Conservation (phyloP, 1,139 yeast species). For the Yarrowia galli region DNA sequence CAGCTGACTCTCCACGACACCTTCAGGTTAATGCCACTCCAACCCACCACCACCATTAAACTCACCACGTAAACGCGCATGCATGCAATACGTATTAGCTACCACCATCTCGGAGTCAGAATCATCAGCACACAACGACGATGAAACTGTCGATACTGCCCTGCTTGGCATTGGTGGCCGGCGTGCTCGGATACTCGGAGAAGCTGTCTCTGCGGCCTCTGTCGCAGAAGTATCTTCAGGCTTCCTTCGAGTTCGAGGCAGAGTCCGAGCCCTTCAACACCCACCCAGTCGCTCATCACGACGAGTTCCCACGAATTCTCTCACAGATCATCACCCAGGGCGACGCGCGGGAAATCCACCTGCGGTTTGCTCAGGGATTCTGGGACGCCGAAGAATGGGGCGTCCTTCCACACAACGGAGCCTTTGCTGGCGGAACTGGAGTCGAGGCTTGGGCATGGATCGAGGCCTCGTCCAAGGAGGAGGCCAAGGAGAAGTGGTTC, state of each 20-base stretch:
- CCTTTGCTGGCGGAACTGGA: conserved; percentile 88
- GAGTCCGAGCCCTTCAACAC: conserved; percentile 57
- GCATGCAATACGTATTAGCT: conserved; percentile 28
- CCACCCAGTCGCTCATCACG: conserved; percentile 60
- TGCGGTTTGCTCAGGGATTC: conserved; percentile 92
- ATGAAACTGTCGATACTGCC: conserved; percentile 36
- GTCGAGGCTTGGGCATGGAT: conserved; percentile 91
- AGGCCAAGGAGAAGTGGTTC: conserved; percentile 73
- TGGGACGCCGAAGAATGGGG: conserved; percentile 96
- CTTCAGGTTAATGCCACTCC: background rate
- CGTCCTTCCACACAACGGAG: conserved; percentile 73
- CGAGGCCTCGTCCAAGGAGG: conserved; percentile 64
- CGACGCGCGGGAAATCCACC: conserved; percentile 74
- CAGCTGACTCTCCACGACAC: too few relatives aligned
- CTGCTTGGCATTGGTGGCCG: conserved; percentile 17
- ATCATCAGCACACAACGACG: conserved; percentile 30
- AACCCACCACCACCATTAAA: background rate
- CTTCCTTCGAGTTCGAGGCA: conserved; percentile 72
- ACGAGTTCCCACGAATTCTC: conserved; percentile 78
- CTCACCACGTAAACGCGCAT: conserved; percentile 11
- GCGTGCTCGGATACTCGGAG: conserved; percentile 58
- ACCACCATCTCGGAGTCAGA: background rate
- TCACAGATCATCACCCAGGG: conserved; percentile 78
- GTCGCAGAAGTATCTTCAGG: conserved; percentile 69
- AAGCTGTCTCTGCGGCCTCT: conserved; percentile 68